Evolutionary conservation across 1,284 basidiomycete species (phyloP), one percentile per base, ranked within the genome.

Genomic region (Rhizoctonia solani): DNA sequence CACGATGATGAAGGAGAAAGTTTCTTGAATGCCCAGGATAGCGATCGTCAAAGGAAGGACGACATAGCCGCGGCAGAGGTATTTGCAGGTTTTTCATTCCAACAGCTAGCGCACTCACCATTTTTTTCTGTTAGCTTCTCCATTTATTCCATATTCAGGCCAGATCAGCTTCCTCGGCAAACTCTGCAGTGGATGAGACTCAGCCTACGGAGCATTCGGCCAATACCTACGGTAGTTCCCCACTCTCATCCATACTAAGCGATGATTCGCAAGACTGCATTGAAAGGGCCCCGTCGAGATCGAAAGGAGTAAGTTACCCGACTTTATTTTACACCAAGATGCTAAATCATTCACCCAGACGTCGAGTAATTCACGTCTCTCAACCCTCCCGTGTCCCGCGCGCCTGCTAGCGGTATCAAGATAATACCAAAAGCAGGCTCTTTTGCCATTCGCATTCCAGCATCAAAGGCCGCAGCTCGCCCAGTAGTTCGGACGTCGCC

Each of bases 401-500:
- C 47, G 11, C 16, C 47, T 29, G 34, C 58, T 16, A 63, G 52
- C 42, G 58, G 58, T 37, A 63, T 63, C 34, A 63, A 63, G 52
- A 63, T 63, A 19, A 63, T 63, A 63, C 58, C 58, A 9, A 63
- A 63, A 27, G 58, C 58, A 63, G 58, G 58, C 11, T 63, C 58
- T 16, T 63, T 63, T 41, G 58, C 58, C 16, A 63, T 63, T 52
- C 58, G 58, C 34, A 63, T 63, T 21, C 58, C 58, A 11, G 58
- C 58, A 25, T 63, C 58, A 14, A 63, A 63, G 47, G 34, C n/a
- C n/a, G 46, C 32, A n/a, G 32, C 30, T 52, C 58, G 58, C 11
- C 11, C 55, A 37, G 47, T 30, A 3, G 37, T 63, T 30, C 46
- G 47, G 37, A 47, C 34, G 29, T 37, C 58, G 3, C 34, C 58